phyloP scores from a whole-genome alignment of 1,139 yeast species.

The Pichia inconspicua region DNA sequence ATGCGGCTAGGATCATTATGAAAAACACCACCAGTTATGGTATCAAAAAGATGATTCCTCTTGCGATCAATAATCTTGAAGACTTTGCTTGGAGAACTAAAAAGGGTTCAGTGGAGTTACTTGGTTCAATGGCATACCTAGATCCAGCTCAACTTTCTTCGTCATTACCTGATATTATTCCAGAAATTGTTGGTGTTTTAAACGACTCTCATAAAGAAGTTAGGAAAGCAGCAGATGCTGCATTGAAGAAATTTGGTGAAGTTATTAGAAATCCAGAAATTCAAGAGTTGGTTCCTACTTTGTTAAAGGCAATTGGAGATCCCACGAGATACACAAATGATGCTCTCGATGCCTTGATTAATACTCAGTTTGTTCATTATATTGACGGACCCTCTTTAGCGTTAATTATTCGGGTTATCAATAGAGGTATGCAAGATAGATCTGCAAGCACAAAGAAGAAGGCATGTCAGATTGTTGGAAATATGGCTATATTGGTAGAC shows the following conservation, averaged over 20 bases:
- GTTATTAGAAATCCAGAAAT: slow-evolving; percentile 97
- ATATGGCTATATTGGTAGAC: slow-evolving; percentile 94
- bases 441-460: slow-evolving; percentile 87
- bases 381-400: slow-evolving; percentile 98
- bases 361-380: slow-evolving; percentile 92
- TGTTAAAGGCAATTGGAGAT: slow-evolving; percentile 90
- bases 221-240: slow-evolving; percentile 85
- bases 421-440: slow-evolving; percentile 91
- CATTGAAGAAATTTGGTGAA: slow-evolving; percentile 88
- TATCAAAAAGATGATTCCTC: slow-evolving; percentile 82
- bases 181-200: slow-evolving; percentile 91
- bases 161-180: slow-evolving; percentile 82
- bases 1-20: slow-evolving; percentile 86
- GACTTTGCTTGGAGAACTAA: slow-evolving; percentile 95
- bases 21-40: slow-evolving; percentile 87
- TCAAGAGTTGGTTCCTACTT: slow-evolving; percentile 78
- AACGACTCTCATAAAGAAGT: slow-evolving; percentile 96
- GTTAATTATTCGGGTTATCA: slow-evolving; percentile 84
- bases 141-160: slow-evolving; percentile 92
- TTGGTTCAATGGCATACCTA: slow-evolving; percentile 96
- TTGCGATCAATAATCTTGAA: slow-evolving; percentile 78
- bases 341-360: slow-evolving; percentile 78
- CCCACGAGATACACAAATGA: slow-evolving; percentile 84
- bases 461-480: slow-evolving; percentile 97
- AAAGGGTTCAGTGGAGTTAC: slow-evolving; percentile 90